Evolutionary conservation across 2,329 filamentous ascomycete genomes (phyloP).

Genomic region (Fusarium proliferatum): DNA sequence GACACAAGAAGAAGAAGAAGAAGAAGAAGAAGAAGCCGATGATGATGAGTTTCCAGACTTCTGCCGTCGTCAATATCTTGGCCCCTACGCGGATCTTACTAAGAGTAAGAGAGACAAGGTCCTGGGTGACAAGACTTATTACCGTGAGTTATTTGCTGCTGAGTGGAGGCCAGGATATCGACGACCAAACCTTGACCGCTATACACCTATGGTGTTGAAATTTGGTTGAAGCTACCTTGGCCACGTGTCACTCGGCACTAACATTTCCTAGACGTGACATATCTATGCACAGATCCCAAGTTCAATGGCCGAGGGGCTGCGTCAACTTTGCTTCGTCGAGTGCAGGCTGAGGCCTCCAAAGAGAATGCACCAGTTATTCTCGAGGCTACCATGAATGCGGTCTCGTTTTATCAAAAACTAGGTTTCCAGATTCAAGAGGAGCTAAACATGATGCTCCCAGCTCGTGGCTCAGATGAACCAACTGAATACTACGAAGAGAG

Average conservation of each 20-base stretch:
- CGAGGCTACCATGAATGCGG: constrained; percentile 54
- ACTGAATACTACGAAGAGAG: constrained; percentile 50
- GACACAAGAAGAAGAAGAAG: constrained; percentile 16
- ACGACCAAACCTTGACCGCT: not conserved
- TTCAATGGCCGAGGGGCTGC: constrained; percentile 52
- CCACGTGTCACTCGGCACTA: constrained; percentile 10
- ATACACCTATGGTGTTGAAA: not conserved
- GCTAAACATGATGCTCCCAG: constrained; percentile 52
- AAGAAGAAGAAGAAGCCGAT: constrained; percentile 6
- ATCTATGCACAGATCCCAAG: constrained; percentile 53
- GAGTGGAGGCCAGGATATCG: not conserved
- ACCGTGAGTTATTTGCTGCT: constrained; percentile 49
- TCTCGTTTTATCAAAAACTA: constrained; percentile 52
- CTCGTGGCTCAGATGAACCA: constrained; percentile 42
- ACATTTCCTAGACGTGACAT: constrained; percentile 50
- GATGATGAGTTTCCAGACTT: constrained; percentile 47
- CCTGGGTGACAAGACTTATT: constrained; percentile 48
- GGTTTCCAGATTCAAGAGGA: constrained; percentile 49
- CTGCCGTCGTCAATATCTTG: constrained; percentile 48
- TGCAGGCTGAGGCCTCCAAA: constrained; percentile 49
- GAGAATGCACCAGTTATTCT: constrained; percentile 51
- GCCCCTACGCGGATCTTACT: constrained; percentile 48
- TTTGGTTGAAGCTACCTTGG: not conserved
- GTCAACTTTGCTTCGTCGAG: constrained; percentile 47
- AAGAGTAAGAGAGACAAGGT: constrained; percentile 47